Base-by-base conservation (phyloP, 495 filamentous ascomycete species). In the Aspergillus conjunctus region DNA sequence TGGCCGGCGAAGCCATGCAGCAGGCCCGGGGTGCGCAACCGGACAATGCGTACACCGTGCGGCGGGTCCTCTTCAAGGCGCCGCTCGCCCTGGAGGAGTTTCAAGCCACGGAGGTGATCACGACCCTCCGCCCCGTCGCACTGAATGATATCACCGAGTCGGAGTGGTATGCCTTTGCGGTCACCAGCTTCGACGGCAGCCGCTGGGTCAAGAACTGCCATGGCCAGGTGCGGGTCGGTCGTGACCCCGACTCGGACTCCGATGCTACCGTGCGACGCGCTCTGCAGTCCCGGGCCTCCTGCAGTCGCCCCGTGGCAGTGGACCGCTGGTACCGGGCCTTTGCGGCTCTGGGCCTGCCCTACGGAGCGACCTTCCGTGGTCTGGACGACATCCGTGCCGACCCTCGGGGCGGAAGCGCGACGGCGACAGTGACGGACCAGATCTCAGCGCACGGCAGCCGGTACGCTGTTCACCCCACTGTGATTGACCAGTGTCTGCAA, bases 1-100 rank as follows among this genome's bases (percentile, higher is more conserved):
- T 83, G 79, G 75, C 69, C n/a, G 68, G 72, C 5, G 79, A 82
- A 56, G 81, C 79, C 2, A 66, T 79, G 17, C 51, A 60, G 18
- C 72, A 77, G n/a, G n/a, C n/a, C n/a, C n/a, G n/a, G n/a, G 51
- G 44, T 68, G 0, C 69, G 12, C 33, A 12, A 37, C 33, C 7
- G 33, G 33, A 37, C 7, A 37, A 12, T 37, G 12, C 6, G 6
- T 37, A 37, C 33, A 7, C 33, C 12, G 12, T 37, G 6, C 6
- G 12, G 33, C 6, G 12, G 6, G 33, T 37, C 33, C 33, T 37
- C 33, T 37, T 37, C 33, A 37, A 37, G 12, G 33, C 12, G 33
- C 33, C 33, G 7, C 33, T 87, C 12, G 68, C 83, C 2, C 67
- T 85, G 8, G 58, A 71, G 6, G 79, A 85, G 26, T 55, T 46